Evolutionary conservation across 208 protist species (phyloP).

Genomic region (Trypanosoma caninum): DNA sequence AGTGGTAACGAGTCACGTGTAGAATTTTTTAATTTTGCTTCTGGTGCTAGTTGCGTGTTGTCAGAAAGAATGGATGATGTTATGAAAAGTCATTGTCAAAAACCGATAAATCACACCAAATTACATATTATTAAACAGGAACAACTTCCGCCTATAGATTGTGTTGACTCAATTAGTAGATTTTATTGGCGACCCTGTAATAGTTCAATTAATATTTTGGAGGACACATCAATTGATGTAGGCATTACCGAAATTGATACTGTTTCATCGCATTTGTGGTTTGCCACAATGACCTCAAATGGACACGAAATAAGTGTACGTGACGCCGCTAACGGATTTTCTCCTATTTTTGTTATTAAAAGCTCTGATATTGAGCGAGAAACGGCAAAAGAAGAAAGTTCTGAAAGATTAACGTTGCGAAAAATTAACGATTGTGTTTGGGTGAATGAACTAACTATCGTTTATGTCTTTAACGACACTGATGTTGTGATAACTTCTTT

Average conservation of each 20-base stretch:
- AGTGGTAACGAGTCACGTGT: constrained; percentile 74
- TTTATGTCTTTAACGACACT: constrained; percentile 59
- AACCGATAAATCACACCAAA: too few relatives aligned
- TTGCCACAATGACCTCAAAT: constrained; percentile 60
- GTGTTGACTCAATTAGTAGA: constrained; percentile 52
- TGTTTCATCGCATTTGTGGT: constrained; percentile 72
- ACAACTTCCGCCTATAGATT: constrained; percentile 73
- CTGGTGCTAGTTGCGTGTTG: too few relatives aligned
- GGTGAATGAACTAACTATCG: constrained; percentile 74
- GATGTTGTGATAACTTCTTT: constrained; percentile 65
- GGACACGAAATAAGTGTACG: constrained; percentile 72
- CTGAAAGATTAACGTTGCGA: constrained; percentile 20
- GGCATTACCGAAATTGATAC: constrained; percentile 24
- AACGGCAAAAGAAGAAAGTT: not conserved
- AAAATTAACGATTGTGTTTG: constrained; percentile 65
- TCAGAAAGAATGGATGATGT: too few relatives aligned
- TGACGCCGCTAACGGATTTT: constrained; percentile 65
- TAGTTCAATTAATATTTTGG: not conserved
- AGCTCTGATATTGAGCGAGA: constrained; percentile 6
- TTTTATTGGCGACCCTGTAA: constrained; percentile 64
- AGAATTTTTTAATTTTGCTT: constrained; percentile 55
- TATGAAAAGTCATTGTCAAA: too few relatives aligned
- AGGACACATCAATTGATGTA: not conserved
- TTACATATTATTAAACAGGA: too few relatives aligned
- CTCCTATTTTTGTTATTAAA: constrained; percentile 50